phyloP scores from a whole-genome alignment of 108 stramenopile species.

The Cyclotella choctawhatcheeana region DNA sequence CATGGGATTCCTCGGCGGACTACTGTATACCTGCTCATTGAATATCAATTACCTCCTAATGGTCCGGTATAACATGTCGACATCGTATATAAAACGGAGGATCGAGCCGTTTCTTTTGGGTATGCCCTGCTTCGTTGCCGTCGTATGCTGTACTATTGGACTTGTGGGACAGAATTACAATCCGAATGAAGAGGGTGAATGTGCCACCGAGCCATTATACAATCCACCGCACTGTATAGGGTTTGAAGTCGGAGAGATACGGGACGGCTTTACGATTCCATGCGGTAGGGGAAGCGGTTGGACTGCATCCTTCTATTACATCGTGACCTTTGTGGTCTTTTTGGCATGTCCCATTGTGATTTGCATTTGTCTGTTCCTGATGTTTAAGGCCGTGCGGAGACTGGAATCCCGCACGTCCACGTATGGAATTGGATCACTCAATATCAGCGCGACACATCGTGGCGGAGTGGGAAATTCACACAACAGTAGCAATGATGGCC shows the following conservation, averaged over 20 bases:
- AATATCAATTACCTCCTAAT: conserved; percentile 7
- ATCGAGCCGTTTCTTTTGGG: conserved; percentile 18
- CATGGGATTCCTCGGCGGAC: neutral
- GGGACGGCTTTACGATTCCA: conserved; percentile 13
- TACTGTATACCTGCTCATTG: conserved; percentile 2
- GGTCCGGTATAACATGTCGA: conserved; percentile 5
- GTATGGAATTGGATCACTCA: neutral
- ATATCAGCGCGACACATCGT: too few relatives aligned
- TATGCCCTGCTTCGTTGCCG: neutral
- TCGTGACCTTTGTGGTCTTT: neutral
- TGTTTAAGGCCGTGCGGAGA: neutral
- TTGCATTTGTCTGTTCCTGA: conserved; percentile 7
- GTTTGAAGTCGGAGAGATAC: conserved; percentile 9
- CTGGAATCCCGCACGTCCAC: neutral
- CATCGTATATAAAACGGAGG: neutral
- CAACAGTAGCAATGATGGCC: too few relatives aligned
- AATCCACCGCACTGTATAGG: conserved; percentile 16
- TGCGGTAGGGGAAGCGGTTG: conserved; percentile 4
- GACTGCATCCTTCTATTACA: neutral
- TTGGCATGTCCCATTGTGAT: neutral
- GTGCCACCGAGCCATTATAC: neutral
- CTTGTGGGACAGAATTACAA: neutral
- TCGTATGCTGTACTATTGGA: neutral
- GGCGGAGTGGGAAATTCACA: too few relatives aligned
- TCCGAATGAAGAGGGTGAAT: neutral